phyloP scores from a whole-genome alignment of 2,329 filamentous ascomycete genomes.

The Talaromyces sp. region DNA sequence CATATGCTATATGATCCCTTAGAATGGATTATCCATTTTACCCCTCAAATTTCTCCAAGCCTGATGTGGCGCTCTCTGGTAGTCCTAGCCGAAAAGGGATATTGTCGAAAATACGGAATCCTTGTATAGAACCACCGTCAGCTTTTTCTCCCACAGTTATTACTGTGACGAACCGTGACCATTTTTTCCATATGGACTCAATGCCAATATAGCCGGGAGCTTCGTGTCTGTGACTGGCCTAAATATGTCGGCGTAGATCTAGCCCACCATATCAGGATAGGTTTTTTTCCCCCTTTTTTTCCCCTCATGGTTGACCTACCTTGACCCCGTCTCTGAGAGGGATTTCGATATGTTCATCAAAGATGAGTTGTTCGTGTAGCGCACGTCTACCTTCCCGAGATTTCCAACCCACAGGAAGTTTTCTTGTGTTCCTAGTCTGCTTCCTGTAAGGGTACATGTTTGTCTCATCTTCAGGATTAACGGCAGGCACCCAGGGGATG shows the following conservation, averaged over 20 bases:
- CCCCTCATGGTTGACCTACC: not conserved
- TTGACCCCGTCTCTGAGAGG: not conserved
- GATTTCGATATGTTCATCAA: not conserved
- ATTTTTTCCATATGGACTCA: not conserved
- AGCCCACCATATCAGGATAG: no score
- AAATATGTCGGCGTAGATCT: not conserved
- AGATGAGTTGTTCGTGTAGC: not conserved
- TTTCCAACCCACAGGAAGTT: not conserved
- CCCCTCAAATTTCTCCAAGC: not conserved
- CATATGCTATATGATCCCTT: not conserved
- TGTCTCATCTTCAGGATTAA: not conserved
- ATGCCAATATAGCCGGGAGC: not conserved
- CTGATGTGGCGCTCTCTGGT: not conserved
- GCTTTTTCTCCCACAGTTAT: no score
- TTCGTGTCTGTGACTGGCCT: not conserved
- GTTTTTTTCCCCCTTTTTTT: no score
- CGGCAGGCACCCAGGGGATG: not conserved
- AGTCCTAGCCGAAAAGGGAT: not conserved
- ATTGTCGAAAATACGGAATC: not conserved
- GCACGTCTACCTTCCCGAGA: not conserved
- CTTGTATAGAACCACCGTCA: no score
- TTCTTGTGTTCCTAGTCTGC: not conserved
- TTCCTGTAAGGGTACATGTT: not conserved
- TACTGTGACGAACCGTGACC: not conserved
- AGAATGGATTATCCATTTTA: no score